Evolutionary conservation across 768 basidiomycete species (phyloP).

Genomic region (Leccinum olivaceopallidum): DNA sequence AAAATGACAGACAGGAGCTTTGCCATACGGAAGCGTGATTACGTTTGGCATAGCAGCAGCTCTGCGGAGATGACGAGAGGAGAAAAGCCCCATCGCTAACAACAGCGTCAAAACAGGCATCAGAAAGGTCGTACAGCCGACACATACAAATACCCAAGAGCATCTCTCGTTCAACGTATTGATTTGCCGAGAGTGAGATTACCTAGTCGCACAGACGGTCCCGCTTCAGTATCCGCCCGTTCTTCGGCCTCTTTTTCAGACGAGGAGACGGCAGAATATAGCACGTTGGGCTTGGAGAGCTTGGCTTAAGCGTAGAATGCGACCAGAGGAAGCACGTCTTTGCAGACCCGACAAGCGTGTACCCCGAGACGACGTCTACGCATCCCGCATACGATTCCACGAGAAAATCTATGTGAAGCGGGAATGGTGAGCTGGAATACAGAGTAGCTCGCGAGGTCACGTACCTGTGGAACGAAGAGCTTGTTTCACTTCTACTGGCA

Average conservation of each 20-base stretch:
- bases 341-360: too few relatives aligned
- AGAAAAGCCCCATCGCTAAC: constrained; percentile 66
- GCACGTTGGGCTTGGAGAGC: constrained; percentile 59
- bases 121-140: constrained; percentile 2
- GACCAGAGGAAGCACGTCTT: too few relatives aligned
- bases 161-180: constrained; percentile 59
- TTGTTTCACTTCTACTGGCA: constrained; percentile 76
- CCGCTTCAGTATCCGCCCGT: constrained; percentile 9
- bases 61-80: constrained; percentile 53
- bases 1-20: constrained; percentile 66
- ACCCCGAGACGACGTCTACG: too few relatives aligned
- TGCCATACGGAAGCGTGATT: constrained; percentile 69
- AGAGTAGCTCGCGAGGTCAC: constrained; percentile 1
- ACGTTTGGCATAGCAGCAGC: constrained; percentile 63
- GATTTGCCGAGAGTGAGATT: constrained; percentile 29
- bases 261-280: constrained; percentile 73
- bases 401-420: constrained; percentile 30
- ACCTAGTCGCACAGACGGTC: constrained; percentile 13
- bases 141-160: constrained; percentile 64
- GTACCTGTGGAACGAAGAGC: constrained; percentile 66
- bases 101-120: constrained; percentile 11
- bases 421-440: background rate
- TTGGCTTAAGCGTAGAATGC: constrained; percentile 60
- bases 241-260: constrained; percentile 24
- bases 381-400: too few relatives aligned